A percentile compares a stretch with the other conserved stretches of the same genome.
These are phyloP conservation scores for Amanita subjunquillea DNA, from an alignment of 768 basidiomycete genomes.

Conservation along the genomic window DNA sequence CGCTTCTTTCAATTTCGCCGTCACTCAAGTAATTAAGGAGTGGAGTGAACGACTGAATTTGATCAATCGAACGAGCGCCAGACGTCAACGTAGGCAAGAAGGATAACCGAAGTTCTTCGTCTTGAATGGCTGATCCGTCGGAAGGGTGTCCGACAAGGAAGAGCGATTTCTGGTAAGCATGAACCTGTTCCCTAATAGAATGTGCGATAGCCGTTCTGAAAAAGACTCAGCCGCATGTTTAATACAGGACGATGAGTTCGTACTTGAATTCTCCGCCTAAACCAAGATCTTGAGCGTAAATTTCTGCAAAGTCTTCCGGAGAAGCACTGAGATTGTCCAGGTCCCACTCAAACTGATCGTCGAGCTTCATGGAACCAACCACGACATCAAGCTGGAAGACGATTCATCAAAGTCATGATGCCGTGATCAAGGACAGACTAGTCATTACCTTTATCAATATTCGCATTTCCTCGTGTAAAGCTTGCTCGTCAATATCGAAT, in stretches of 20 bases:
- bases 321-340: conserved; percentile 68
- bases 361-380: conserved; percentile 84
- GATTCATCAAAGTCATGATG: conserved; percentile 6
- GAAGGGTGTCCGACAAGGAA: conserved; percentile 84
- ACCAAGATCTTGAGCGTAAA: conserved; percentile 81
- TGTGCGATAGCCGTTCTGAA: conserved; percentile 91
- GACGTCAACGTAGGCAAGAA: conserved; percentile 76
- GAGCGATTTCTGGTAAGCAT: conserved; percentile 84
- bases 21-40: conserved; percentile 83
- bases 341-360: conserved; percentile 99
- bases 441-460: conserved; percentile 79
- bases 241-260: conserved; percentile 16
- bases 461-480: conserved; percentile 76
- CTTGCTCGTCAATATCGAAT: conserved; percentile 54
- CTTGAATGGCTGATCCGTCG: conserved; percentile 67
- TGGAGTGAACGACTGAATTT: conserved; percentile 76
- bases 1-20: conserved; percentile 79
- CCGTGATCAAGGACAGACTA: background rate
- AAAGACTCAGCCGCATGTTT: background rate
- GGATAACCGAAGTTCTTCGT: conserved; percentile 85
- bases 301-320: conserved; percentile 88
- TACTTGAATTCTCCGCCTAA: conserved; percentile 89
- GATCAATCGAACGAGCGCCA: conserved; percentile 65
- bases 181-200: conserved; percentile 90
- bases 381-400: conserved; percentile 80